phyloP scores from a whole-genome alignment of 2,329 filamentous ascomycete genomes.

The Calonectria pseudoturangicola region DNA sequence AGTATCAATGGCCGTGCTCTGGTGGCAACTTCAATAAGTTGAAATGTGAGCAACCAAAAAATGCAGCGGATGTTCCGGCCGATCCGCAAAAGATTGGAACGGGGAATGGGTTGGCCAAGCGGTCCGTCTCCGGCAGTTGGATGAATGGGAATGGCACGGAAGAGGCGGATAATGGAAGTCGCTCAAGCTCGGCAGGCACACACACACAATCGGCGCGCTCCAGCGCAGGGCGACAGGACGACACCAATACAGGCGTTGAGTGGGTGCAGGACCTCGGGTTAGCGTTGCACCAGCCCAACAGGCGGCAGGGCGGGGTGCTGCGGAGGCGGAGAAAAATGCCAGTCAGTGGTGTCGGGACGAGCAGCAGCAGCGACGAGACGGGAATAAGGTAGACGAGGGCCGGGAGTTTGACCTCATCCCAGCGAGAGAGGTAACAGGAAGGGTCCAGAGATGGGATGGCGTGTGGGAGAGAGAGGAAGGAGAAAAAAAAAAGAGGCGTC shows the following conservation, averaged over 20 bases:
- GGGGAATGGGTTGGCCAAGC: slow-evolving; percentile 28
- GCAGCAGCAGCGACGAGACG: slow-evolving; percentile 30
- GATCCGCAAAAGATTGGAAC: slow-evolving; percentile 47
- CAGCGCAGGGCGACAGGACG: slow-evolving; percentile 5
- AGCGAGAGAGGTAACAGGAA: slow-evolving; percentile 15
- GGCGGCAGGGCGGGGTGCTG: slow-evolving; percentile 33
- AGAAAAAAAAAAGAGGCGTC: background rate
- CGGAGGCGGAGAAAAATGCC: slow-evolving; percentile 25
- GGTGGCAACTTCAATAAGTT: slow-evolving; percentile 15
- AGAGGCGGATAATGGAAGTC: slow-evolving; percentile 38
- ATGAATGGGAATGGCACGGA: slow-evolving; percentile 8
- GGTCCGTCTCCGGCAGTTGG: slow-evolving; percentile 37
- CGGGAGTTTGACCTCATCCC: slow-evolving; percentile 38
- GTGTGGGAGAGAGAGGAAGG: no score
- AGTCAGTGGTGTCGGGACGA: slow-evolving; percentile 32
- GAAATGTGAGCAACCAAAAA: slow-evolving; percentile 2
- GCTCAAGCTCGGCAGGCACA: slow-evolving; percentile 18
- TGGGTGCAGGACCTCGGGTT: slow-evolving; percentile 18
- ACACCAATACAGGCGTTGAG: slow-evolving; percentile 31
- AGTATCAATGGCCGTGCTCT: slow-evolving; percentile 3
- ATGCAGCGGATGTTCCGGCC: slow-evolving; percentile 46
- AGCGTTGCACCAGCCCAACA: slow-evolving; percentile 30
- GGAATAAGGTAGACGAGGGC: slow-evolving; percentile 34
- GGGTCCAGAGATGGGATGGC: background rate
- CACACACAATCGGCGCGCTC: slow-evolving; percentile 9